Percentiles rank a stretch among this genome's conserved stretches.
Evolutionary conservation across 371 early-diverging fungal genomes (phyloP).

Genomic region (Syncephalis fuscata): DNA sequence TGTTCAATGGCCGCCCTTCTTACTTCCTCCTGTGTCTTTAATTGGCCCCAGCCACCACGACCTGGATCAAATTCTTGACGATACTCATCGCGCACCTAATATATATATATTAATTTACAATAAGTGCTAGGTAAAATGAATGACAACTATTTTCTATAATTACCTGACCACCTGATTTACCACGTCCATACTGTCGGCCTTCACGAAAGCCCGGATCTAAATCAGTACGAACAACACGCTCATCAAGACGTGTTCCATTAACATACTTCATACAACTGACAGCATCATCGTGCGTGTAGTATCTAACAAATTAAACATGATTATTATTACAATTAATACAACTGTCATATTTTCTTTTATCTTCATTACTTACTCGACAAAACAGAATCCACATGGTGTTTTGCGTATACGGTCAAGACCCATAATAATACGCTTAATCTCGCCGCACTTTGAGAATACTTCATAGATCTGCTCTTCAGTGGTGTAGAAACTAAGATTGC

Average conservation of each 20-base stretch:
- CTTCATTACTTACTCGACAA: slow-evolving; percentile 71
- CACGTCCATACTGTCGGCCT: slow-evolving; percentile 95
- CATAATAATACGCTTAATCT: slow-evolving; percentile 97
- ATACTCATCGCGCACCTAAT: slow-evolving; percentile 78
- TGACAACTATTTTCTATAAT: slow-evolving; percentile 1
- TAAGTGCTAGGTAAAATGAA: neutral
- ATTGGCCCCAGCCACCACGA: slow-evolving; percentile 93
- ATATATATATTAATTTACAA: neutral
- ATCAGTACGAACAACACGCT: slow-evolving; percentile 88
- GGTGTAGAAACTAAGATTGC: slow-evolving; percentile 95
- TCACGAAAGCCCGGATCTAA: slow-evolving; percentile 93
- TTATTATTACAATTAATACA: neutral
- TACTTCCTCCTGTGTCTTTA: slow-evolving; percentile 40
- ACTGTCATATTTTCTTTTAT: neutral
- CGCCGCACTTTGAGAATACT: slow-evolving; percentile 89
- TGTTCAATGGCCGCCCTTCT: slow-evolving; percentile 11
- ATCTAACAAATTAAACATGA: too few relatives aligned
- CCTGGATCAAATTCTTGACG: slow-evolving; percentile 89
- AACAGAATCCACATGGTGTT: slow-evolving; percentile 98
- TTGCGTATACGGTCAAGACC: slow-evolving; percentile 86
- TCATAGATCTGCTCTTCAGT: slow-evolving; percentile 98
- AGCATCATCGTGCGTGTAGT: slow-evolving; percentile 73
- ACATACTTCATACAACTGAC: slow-evolving; percentile 86
- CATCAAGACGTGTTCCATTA: slow-evolving; percentile 91
- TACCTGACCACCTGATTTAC: slow-evolving; percentile 88